Evolutionary conservation across 768 basidiomycete species (phyloP), one percentile per base, ranked within the genome.

Genomic region (Asterophora lycoperdoides): DNA sequence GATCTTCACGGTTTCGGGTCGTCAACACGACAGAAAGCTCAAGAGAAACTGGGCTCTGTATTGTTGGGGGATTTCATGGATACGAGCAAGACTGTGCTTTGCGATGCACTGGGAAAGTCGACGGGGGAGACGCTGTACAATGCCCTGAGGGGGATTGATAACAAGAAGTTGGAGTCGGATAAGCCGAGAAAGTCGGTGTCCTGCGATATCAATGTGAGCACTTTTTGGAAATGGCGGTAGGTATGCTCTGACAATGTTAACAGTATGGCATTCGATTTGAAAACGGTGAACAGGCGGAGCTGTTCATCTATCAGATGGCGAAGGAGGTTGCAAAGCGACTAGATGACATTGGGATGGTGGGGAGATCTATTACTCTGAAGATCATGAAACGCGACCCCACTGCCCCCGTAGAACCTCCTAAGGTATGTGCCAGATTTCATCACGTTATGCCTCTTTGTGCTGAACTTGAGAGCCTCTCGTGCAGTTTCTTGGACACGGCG

Each of bases 211-310:
- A 99, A 93, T 59, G 93, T 94, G 56, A 62, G 91, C 76, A 11
- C 33, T 35, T 20, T 11, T 5, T 41, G 1, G 2, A 14, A 3
- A 20, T 44, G 23, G 7, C 8, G 14, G 41, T 41, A 13, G 1
- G 29, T 19, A 13, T 18, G 9, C 28, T 14, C 14, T 4, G 18
- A 26, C 26, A 5, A 23, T n/a, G 7, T 32, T 14, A 23, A 35
- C 43, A 96, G 93, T 99, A 97, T 63, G 96, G 93, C 0, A 96
- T 99, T 47, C 84, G 96, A 3, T 98, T 98, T 64, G 81, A 87
- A 58, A 81, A 81, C 48, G 75, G 83, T 48, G 83, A 83, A 32
- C 85, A 96, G 61, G 92, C 89, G 5, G 84, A 92, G 61, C 66
- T 70, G 2, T 96, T 95, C 58, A 68, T 96, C 6, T 72, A 70